These are phyloP conservation scores for Pleurotus tuoliensis DNA, from an alignment of 768 basidiomycete genomes.

Conservation along the genomic window DNA sequence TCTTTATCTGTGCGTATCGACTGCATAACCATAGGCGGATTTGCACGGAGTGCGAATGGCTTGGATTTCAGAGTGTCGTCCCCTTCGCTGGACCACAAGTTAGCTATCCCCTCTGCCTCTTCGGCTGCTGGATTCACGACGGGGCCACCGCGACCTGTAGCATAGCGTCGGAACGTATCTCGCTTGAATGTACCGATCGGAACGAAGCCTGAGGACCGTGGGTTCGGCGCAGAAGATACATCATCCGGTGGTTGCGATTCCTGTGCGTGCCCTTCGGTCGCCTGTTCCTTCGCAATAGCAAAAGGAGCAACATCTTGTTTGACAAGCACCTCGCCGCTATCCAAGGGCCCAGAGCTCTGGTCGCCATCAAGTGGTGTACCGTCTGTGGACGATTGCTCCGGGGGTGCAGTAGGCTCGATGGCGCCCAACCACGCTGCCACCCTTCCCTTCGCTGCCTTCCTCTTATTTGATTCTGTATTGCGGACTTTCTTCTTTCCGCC, in stretches of 20 bases:
- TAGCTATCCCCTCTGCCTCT: conserved; percentile 34
- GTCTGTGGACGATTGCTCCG: conserved; percentile 41
- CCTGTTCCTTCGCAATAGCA: neutral
- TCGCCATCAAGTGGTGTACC: conserved; percentile 22
- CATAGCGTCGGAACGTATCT: conserved; percentile 28
- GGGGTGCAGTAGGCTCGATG: conserved; percentile 56
- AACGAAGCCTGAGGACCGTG: conserved; percentile 74
- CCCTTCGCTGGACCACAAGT: conserved; percentile 31
- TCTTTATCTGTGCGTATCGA: conserved; percentile 32
- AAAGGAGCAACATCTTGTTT: neutral
- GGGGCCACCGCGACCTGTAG: conserved; percentile 22
- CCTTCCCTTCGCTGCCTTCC: conserved; percentile 54
- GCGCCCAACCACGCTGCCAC: conserved; percentile 77
- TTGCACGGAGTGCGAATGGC: conserved; percentile 9
- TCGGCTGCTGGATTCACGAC: conserved; percentile 20
- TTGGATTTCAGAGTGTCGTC: neutral
- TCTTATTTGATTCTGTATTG: conserved; percentile 15
- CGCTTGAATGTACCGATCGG: conserved; percentile 55
- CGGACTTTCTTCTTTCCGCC: conserved; percentile 20
- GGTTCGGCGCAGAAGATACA: conserved; percentile 48
- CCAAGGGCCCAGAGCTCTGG: neutral
- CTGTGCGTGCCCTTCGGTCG: conserved; percentile 5
- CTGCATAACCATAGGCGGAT: conserved; percentile 19
- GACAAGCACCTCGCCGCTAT: neutral
- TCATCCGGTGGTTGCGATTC: conserved; percentile 12